Percentiles rank a stretch among this genome's conserved stretches.
phyloP scores from a whole-genome alignment of 140 eudicot genomes.

The Cichorium intybus region DNA sequence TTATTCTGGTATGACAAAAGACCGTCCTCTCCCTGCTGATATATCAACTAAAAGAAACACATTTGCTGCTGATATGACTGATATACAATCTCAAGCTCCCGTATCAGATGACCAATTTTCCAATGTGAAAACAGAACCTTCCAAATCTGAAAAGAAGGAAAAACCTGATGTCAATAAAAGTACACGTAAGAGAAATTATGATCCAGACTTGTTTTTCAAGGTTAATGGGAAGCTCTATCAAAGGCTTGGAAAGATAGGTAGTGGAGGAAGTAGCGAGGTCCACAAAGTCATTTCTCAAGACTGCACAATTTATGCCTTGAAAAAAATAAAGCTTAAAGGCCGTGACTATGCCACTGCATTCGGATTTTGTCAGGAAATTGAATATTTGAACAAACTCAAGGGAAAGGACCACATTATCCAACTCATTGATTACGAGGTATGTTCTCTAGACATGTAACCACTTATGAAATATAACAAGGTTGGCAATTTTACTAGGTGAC shows the following conservation, averaged over 20 bases:
- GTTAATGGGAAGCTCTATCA: conserved; percentile 95
- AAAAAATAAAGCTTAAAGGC: conserved; percentile 94
- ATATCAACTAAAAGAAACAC: conserved; percentile 25
- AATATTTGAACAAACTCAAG: conserved; percentile 74
- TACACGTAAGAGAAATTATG: conserved; percentile 62
- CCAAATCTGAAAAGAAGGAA: conserved; percentile 47
- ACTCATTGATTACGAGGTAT: conserved; percentile 94
- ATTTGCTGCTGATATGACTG: conserved; percentile 18
- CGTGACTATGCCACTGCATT: conserved; percentile 97
- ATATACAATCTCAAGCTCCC: conserved; percentile 37
- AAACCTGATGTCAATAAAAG: conserved; percentile 35
- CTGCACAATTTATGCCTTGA: conserved; percentile 89
- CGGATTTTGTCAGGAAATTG: conserved; percentile 97
- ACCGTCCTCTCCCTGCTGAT: conserved; percentile 19
- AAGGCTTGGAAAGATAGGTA: conserved; percentile 98
- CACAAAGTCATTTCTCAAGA: conserved; percentile 95
- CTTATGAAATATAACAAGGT: background rate
- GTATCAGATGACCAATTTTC: conserved; percentile 24
- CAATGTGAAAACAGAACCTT: conserved; percentile 37
- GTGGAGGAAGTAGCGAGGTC: conserved; percentile 99
- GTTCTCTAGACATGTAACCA: conserved; percentile 19
- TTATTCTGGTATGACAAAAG: conserved; percentile 22
- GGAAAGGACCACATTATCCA: conserved; percentile 89
- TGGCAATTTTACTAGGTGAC: too few relatives aligned
- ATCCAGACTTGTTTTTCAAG: conserved; percentile 83